Base-by-base conservation (phyloP, 1,139 yeast genomes). In the Suhomyces chickasaworum region DNA sequence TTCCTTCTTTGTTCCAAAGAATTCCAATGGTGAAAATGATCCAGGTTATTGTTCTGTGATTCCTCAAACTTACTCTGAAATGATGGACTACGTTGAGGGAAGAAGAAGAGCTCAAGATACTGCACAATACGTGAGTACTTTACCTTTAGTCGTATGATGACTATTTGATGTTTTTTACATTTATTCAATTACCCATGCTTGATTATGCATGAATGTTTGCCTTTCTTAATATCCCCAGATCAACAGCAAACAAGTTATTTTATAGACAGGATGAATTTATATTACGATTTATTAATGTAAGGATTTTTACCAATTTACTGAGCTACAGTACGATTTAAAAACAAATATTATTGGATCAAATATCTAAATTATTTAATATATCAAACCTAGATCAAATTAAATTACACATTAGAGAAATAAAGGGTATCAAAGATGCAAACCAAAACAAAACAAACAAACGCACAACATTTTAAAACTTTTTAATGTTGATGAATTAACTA, bases 81-180 rank as follows among this genome's bases (percentile, higher is more conserved):
- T 90, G 96, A 89, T 90, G 84, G 87, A 84, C 58, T 90, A 86
- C 61, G 77, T 90, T 23, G 91, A 86, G 59, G 97, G 95, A 30
- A 81, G 96, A 68, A 84, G 97, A 73, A 82, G 95, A 68, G 95
- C 96, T 3, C 77, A 75, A 42, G 95, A 86, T 47, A 89, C 96
- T 20, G 91, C 93, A 39, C 75, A 77, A 47, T 89, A 76, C 60
- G 88, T 84, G 9, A 77, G 73, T 46, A 67, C 73, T 17, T 66
- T 72, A 41, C 73, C 74, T 38, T 38, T 29, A 17, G 32, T 25
- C n/a, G 29, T 29, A 37, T 18, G 23, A 17, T 17, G n/a, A n/a
- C 7, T 3, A 22, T 32, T 32, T 32, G n/a, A n/a, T n/a, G n/a
- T 6, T 7, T 32, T 32, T 4, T n/a, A 13, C 32, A 13, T 13